Evolutionary conservation across 495 filamentous ascomycete species (phyloP).

Genomic region (Ramalina peruviana): DNA sequence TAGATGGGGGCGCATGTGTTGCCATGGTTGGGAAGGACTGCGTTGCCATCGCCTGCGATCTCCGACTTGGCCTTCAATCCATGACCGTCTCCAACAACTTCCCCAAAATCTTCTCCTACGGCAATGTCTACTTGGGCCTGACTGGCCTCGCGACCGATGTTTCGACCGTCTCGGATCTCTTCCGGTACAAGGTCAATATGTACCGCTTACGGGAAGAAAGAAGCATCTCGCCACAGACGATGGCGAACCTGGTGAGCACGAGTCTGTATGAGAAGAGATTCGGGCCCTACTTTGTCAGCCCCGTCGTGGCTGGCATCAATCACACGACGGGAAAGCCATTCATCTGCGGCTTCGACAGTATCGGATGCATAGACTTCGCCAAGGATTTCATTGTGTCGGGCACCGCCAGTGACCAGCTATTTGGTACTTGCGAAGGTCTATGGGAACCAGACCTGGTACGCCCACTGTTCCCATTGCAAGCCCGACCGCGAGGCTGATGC

Average conservation of each 20-base stretch:
- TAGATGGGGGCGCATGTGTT: conserved; percentile 91
- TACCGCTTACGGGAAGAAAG: conserved; percentile 97
- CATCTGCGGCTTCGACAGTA: conserved; percentile 98
- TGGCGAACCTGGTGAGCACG: conserved; percentile 88
- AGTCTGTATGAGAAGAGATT: conserved; percentile 89
- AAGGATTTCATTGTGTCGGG: conserved; percentile 98
- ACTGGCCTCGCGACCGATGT: conserved; percentile 96
- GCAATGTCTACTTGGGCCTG: conserved; percentile 88
- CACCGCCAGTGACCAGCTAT: conserved; percentile 91
- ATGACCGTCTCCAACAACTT: conserved; percentile 98
- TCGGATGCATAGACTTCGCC: conserved; percentile 97
- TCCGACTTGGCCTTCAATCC: conserved; percentile 90
- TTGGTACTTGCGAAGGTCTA: conserved; percentile 94
- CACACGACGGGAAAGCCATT: conserved; percentile 85
- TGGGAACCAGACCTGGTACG: conserved; percentile 94
- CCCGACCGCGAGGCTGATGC: conserved; percentile 2
- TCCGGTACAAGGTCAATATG: conserved; percentile 99
- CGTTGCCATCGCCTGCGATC: conserved; percentile 97
- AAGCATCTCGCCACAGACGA: conserved; percentile 80
- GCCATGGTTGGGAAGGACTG: conserved; percentile 99
- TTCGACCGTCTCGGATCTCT: conserved; percentile 84
- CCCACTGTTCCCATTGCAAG: conserved; percentile 4
- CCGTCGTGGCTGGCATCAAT: conserved; percentile 88
- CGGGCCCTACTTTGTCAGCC: conserved; percentile 88
- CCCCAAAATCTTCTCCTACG: conserved; percentile 98